Percentiles rank a stretch among this genome's conserved stretches.
Conservation (phyloP, 176 grass and related monocot species). For the Bonia amplexicaulis region DNA sequence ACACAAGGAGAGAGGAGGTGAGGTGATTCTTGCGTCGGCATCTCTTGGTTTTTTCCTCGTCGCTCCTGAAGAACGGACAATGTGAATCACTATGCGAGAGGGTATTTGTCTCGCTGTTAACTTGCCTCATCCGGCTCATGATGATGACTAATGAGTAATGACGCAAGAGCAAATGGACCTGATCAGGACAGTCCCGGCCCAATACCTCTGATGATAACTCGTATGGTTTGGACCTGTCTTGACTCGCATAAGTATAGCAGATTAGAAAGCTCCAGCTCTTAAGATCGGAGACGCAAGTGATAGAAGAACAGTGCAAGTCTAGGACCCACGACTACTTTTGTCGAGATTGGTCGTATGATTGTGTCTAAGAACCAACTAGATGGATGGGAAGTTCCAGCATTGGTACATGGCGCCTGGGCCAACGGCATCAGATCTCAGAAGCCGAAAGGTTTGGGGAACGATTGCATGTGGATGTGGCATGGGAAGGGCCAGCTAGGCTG, state of each 20-base stretch:
- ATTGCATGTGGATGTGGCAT: conserved; percentile 8
- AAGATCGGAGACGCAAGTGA: not conserved
- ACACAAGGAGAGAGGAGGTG: no score
- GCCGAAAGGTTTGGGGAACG: not conserved
- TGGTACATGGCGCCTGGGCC: not conserved
- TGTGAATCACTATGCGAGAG: not conserved
- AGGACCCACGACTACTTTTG: not conserved
- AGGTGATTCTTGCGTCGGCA: not conserved
- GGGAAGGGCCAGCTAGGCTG: no score
- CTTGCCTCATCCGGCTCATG: not conserved
- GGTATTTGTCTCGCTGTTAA: not conserved
- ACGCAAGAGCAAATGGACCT: not conserved
- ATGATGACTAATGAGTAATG: not conserved
- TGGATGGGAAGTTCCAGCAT: not conserved
- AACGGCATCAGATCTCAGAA: not conserved
- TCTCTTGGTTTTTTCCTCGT: not conserved
- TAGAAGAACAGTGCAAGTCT: not conserved
- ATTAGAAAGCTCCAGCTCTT: not conserved
- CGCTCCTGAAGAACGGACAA: not conserved
- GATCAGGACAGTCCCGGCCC: not conserved
- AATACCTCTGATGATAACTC: not conserved
- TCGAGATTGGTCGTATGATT: not conserved
- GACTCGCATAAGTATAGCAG: not conserved
- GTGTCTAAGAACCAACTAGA: not conserved
- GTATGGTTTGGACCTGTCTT: not conserved